Evolutionary conservation across 129 eudicot genomes (phyloP).

Genomic region (Calendula officinalis): DNA sequence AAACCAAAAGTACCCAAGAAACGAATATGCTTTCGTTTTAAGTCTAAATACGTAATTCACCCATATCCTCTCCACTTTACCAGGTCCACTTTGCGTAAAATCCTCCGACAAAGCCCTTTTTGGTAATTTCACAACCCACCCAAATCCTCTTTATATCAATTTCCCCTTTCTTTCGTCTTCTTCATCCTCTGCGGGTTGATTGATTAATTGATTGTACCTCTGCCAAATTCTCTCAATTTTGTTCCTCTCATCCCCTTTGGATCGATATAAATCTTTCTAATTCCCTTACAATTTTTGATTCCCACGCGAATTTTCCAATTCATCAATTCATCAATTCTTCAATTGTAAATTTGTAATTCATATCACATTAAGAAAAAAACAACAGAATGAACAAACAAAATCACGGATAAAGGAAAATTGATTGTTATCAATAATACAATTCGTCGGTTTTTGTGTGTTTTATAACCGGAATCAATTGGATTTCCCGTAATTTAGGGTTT

Average conservation of each 20-base stretch:
- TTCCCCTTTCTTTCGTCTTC: slow-evolving; percentile 20
- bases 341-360: background rate
- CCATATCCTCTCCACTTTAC: too few relatives aligned
- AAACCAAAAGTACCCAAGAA: slow-evolving; percentile 32
- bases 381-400: background rate
- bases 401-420: slow-evolving; percentile 4
- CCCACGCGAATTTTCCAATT: background rate
- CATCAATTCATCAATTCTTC: background rate
- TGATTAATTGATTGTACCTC: slow-evolving; percentile 23
- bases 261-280: slow-evolving; percentile 7
- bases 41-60: slow-evolving; percentile 42
- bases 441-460: background rate
- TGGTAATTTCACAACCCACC: slow-evolving; percentile 42
- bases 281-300: background rate
- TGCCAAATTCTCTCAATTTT: slow-evolving; percentile 5
- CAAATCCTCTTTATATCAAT: slow-evolving; percentile 29
- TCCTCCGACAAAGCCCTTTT: slow-evolving; percentile 30
- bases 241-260: slow-evolving; percentile 28
- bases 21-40: slow-evolving; percentile 16
- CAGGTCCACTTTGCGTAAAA: too few relatives aligned
- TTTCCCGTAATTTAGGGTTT: slow-evolving; percentile 15
- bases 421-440: background rate
- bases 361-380: background rate
- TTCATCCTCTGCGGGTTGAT: slow-evolving; percentile 55
- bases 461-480: slow-evolving; percentile 6